Percentiles rank a stretch among this genome's conserved stretches.
These are phyloP conservation scores for Pelargonium nanum DNA, from an alignment of 345 rosid genomes.

Conservation along the genomic window DNA sequence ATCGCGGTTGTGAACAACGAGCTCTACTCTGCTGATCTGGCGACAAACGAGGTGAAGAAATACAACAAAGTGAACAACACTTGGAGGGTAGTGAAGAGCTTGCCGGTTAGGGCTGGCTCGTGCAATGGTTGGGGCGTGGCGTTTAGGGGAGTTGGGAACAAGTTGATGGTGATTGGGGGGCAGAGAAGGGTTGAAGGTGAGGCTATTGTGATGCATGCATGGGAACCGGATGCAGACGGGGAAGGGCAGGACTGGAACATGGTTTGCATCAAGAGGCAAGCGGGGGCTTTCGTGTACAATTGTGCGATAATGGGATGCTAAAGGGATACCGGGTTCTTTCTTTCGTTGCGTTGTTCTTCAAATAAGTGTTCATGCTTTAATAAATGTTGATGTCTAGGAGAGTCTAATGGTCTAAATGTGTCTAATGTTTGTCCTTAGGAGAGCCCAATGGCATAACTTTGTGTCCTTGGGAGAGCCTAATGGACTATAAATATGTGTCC, in stretches of 20 bases:
- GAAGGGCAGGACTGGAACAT: conserved; percentile 24
- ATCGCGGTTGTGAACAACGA: conserved; percentile 36
- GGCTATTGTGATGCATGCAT: conserved; percentile 27
- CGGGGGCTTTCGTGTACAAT: conserved; percentile 35
- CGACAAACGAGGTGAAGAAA: conserved; percentile 31
- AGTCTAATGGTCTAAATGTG: too few relatives aligned
- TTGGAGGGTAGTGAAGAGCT: conserved; percentile 27
- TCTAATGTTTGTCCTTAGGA: too few relatives aligned
- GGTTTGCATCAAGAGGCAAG: conserved; percentile 26
- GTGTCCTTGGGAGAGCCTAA: too few relatives aligned
- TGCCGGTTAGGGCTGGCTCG: conserved; percentile 31
- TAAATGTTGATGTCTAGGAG: too few relatives aligned
- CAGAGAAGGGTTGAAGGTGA: conserved; percentile 23
- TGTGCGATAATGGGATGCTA: conserved; percentile 43
- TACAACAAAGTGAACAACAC: conserved; percentile 26
- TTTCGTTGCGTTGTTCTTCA: too few relatives aligned
- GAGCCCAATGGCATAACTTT: too few relatives aligned
- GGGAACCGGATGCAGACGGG: conserved; percentile 22
- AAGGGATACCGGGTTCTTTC: too few relatives aligned
- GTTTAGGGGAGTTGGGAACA: conserved; percentile 30
- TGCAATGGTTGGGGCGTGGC: conserved; percentile 42
- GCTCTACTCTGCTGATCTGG: conserved; percentile 33
- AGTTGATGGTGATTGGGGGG: conserved; percentile 31
- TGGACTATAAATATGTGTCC: too few relatives aligned
- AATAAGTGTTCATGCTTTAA: too few relatives aligned